phyloP scores from a whole-genome alignment of 2,329 filamentous ascomycete genomes.

The Epichloe sylvatica region DNA sequence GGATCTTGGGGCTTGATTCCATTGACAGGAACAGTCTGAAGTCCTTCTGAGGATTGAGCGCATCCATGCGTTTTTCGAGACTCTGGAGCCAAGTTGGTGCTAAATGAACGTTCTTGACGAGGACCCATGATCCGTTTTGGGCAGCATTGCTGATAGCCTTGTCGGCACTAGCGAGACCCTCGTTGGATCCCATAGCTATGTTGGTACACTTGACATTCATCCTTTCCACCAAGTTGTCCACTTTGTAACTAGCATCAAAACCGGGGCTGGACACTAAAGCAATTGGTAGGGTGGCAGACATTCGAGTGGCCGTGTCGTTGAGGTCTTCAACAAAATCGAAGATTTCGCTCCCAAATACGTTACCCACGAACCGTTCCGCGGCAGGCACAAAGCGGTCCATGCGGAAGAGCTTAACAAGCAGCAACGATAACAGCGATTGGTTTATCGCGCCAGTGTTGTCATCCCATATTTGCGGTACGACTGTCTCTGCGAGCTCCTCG shows the following conservation, averaged over 20 bases:
- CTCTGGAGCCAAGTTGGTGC: conserved; percentile 94
- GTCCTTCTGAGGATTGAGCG: conserved; percentile 81
- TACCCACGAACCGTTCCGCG: conserved; percentile 76
- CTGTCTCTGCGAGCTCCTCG: conserved; percentile 77
- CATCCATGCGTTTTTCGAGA: conserved; percentile 90
- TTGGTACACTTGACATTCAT: conserved; percentile 76
- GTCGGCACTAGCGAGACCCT: conserved; percentile 82
- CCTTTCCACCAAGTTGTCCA: conserved; percentile 83
- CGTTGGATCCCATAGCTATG: conserved; percentile 97
- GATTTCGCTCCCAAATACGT: conserved; percentile 71
- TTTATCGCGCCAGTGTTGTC: conserved; percentile 50
- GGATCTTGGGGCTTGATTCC: conserved; percentile 94
- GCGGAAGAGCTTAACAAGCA: conserved; percentile 88
- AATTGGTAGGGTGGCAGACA: conserved; percentile 72
- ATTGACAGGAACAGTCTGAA: conserved; percentile 96
- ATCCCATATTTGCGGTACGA: conserved; percentile 65
- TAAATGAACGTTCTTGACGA: conserved; percentile 97
- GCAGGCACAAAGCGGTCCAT: conserved; percentile 89
- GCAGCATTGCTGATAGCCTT: conserved; percentile 90
- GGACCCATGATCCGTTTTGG: conserved; percentile 84
- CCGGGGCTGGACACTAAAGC: conserved; percentile 88
- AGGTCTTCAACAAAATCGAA: conserved; percentile 79
- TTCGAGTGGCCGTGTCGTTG: conserved; percentile 69
- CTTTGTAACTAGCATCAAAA: conserved; percentile 98
- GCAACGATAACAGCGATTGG: conserved; percentile 64